Conservation (phyloP, 768 basidiomycete genomes). For the Suillus ampliporus region DNA sequence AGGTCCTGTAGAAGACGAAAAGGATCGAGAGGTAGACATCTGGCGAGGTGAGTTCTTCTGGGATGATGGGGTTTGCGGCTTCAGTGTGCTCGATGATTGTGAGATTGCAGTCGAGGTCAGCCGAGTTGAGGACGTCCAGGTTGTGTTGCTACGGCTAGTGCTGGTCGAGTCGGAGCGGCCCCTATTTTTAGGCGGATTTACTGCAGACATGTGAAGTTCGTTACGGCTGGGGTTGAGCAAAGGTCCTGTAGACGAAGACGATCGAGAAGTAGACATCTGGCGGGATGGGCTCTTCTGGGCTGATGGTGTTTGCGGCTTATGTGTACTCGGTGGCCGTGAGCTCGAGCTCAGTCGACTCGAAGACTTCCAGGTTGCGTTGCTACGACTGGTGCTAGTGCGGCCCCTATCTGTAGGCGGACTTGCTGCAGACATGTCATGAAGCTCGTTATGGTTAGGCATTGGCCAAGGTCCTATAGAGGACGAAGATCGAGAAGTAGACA, state of each 20-base stretch:
- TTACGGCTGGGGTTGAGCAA: slow-evolving; percentile 36
- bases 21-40: slow-evolving; percentile 23
- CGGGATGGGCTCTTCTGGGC: slow-evolving; percentile 24
- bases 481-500: slow-evolving; percentile 24
- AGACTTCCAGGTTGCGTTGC: slow-evolving; percentile 32
- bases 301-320: slow-evolving; percentile 32
- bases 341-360: slow-evolving; percentile 34
- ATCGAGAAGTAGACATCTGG: slow-evolving; percentile 19
- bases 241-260: slow-evolving; percentile 26
- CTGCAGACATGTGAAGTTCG: slow-evolving; percentile 39
- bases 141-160: slow-evolving; percentile 30
- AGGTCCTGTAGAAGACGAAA: slow-evolving; percentile 28
- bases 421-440: slow-evolving; percentile 37
- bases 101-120: slow-evolving; percentile 29
- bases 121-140: slow-evolving; percentile 36
- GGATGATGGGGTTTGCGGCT: slow-evolving; percentile 29
- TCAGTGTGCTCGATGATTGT: slow-evolving; percentile 29
- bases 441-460: slow-evolving; percentile 34
- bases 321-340: slow-evolving; percentile 27
- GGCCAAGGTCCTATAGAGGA: slow-evolving; percentile 34
- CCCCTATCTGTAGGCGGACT: slow-evolving; percentile 37
- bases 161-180: slow-evolving; percentile 34
- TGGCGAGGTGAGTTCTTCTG: slow-evolving; percentile 22
- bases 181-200: slow-evolving; percentile 37
- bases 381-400: slow-evolving; percentile 33